phyloP scores from a whole-genome alignment of 2,329 filamentous ascomycete species.

The Xylariaceae sp. region DNA sequence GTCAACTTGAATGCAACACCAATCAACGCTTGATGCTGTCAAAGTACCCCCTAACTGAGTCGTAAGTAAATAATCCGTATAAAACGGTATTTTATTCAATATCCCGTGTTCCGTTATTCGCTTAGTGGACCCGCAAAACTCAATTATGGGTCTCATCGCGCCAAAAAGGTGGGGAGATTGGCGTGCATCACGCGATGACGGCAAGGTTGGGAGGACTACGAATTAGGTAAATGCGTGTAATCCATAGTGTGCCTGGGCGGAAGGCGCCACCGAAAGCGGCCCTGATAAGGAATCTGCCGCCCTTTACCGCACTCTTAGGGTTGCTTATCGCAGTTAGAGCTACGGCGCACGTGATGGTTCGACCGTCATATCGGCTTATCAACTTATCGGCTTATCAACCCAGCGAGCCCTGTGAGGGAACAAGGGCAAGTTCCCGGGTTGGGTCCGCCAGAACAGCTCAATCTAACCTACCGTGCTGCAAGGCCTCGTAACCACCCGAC shows the following conservation, averaged over 20 bases:
- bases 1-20: too few species aligned
- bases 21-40: too few species aligned
- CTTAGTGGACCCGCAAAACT: too few species aligned
- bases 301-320: not conserved
- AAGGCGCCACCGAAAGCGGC: not conserved
- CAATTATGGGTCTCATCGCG: too few species aligned
- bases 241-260: not conserved
- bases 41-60: too few species aligned
- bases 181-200: too few species aligned
- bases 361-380: constrained; percentile 3
- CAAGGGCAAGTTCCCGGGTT: not conserved
- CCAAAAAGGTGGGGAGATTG: too few species aligned
- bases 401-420: not conserved
- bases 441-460: constrained; percentile 20
- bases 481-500: not conserved
- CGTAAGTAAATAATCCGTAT: too few species aligned
- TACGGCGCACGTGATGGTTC: not conserved
- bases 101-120: too few species aligned
- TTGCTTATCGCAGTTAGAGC: not conserved
- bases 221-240: not conserved
- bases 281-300: not conserved
- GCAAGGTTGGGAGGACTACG: too few species aligned
- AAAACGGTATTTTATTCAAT: too few species aligned
- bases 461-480: not conserved
- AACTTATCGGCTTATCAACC: constrained; percentile 10